Conservation (phyloP, 2,329 filamentous ascomycete genomes). For the Hyphodiscus sp. region DNA sequence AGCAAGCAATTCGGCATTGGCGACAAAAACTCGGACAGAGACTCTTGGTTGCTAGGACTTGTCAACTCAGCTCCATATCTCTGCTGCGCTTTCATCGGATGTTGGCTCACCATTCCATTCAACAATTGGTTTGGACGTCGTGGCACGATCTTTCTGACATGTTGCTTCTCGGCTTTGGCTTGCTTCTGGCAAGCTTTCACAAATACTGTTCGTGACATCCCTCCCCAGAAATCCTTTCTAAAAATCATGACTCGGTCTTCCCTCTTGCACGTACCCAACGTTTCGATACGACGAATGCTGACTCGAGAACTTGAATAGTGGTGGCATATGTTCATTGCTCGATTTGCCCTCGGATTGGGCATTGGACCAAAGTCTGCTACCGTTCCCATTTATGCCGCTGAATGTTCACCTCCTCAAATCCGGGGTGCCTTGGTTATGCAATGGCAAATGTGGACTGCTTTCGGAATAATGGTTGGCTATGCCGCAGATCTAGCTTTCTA, state of each 20-base stretch:
- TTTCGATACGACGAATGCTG: too few species aligned
- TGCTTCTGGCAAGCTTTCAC: conserved; percentile 47
- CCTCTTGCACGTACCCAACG: too few species aligned
- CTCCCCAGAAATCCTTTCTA: too few species aligned
- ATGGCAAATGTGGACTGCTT: conserved; percentile 49
- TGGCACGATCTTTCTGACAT: conserved; percentile 65
- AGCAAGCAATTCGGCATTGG: conserved; percentile 54
- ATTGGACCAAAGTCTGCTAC: conserved; percentile 67
- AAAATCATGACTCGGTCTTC: too few species aligned
- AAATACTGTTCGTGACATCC: too few species aligned
- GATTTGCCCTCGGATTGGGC: conserved; percentile 65
- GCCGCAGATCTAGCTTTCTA: conserved; percentile 56
- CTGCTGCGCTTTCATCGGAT: conserved; percentile 61
- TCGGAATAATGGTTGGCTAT: conserved; percentile 45
- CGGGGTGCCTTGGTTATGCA: conserved; percentile 68
- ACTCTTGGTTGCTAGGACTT: conserved; percentile 54
- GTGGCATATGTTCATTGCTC: conserved; percentile 66
- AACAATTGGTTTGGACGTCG: conserved; percentile 64
- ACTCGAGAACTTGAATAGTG: too few species aligned
- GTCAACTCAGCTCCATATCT: conserved; percentile 58
- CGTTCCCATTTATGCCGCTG: conserved; percentile 63
- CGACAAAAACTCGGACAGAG: conserved; percentile 36
- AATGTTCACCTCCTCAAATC: conserved; percentile 56
- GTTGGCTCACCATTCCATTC: conserved; percentile 68
- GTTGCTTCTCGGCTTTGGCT: conserved; percentile 50